These are phyloP conservation scores for Byssothecium circinans DNA, from an alignment of 2,329 filamentous ascomycete species.

Conservation along the genomic window DNA sequence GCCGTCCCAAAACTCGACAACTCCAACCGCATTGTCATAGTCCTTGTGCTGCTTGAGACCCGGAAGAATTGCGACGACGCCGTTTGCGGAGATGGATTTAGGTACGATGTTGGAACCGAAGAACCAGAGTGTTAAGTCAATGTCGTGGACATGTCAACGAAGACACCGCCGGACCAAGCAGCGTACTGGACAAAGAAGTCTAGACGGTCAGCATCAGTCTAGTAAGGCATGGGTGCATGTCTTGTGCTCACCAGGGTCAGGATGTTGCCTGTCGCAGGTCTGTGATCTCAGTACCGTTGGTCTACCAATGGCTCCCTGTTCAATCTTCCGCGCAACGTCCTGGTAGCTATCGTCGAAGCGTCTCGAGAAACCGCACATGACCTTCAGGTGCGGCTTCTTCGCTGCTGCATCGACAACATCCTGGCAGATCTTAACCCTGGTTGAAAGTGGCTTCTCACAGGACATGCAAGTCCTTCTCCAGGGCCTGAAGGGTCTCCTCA, in stretches of 20 bases:
- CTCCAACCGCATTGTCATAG: slow-evolving; percentile 49
- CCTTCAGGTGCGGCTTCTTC: slow-evolving; percentile 42
- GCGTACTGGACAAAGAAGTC: slow-evolving; percentile 50
- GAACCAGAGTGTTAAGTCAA: slow-evolving; percentile 49
- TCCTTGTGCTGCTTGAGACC: slow-evolving; percentile 45
- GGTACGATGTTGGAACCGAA: slow-evolving; percentile 41
- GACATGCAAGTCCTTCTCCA: slow-evolving; percentile 41
- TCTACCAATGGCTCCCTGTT: slow-evolving; percentile 42
- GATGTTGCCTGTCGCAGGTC: slow-evolving; percentile 45
- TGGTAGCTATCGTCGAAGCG: slow-evolving; percentile 51
- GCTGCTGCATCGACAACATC: slow-evolving; percentile 41
- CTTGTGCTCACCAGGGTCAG: too few relatives aligned
- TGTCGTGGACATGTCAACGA: slow-evolving; percentile 51
- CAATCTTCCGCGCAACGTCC: slow-evolving; percentile 40
- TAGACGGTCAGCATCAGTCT: too few relatives aligned
- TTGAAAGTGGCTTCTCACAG: slow-evolving; percentile 46
- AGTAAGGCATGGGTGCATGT: too few relatives aligned
- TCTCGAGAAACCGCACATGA: slow-evolving; percentile 51
- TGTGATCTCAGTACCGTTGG: slow-evolving; percentile 49
- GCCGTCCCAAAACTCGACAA: slow-evolving; percentile 50
- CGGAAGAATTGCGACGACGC: slow-evolving; percentile 40
- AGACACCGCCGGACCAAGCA: slow-evolving; percentile 46
- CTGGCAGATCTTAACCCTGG: slow-evolving; percentile 28
- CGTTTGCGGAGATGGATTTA: slow-evolving; percentile 43
- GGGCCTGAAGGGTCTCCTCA: slow-evolving; percentile 37